A percentile compares a stretch with the other conserved stretches of the same genome.
phyloP scores from a whole-genome alignment of 2,329 filamentous ascomycete species.

The Ceratocystis colombiana region DNA sequence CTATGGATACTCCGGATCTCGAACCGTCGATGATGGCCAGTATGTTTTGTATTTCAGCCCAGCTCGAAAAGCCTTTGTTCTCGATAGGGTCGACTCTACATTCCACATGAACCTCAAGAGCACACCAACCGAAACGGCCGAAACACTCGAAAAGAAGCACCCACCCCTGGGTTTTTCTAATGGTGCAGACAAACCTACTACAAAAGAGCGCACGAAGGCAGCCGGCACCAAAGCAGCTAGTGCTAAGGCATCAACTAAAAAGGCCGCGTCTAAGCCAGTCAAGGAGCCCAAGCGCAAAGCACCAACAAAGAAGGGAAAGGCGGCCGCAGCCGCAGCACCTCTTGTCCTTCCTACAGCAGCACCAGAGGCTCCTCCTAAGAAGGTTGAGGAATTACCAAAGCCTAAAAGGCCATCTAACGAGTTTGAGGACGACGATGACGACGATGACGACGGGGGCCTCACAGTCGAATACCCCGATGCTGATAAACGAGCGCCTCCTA shows the following conservation, averaged over 20 bases:
- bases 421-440: constrained; percentile 44
- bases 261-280: constrained; percentile 29
- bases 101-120: constrained; percentile 78
- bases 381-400: constrained; percentile 28
- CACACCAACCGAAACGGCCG: constrained; percentile 55
- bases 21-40: constrained; percentile 46
- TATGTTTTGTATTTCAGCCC: constrained; percentile 69
- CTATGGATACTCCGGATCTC: constrained; percentile 52
- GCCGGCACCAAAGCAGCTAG: constrained; percentile 20
- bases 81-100: constrained; percentile 71
- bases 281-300: constrained; percentile 31
- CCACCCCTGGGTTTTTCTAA: constrained; percentile 47
- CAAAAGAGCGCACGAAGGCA: constrained; percentile 21
- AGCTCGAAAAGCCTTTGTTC: constrained; percentile 61
- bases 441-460: constrained; percentile 48
- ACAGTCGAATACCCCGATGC: constrained; percentile 52
- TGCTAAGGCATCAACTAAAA: constrained; percentile 26
- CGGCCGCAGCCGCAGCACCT: constrained; percentile 32
- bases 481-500: constrained; percentile 31
- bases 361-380: constrained; percentile 25
- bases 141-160: constrained; percentile 55
- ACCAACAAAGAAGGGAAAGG: constrained; percentile 34
- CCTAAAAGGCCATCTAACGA: constrained; percentile 33
- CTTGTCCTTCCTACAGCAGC: constrained; percentile 34
- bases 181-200: constrained; percentile 26